Evolutionary conservation across 768 basidiomycete species (phyloP), one percentile per base, ranked within the genome.

Genomic region (Royoungia palumana): DNA sequence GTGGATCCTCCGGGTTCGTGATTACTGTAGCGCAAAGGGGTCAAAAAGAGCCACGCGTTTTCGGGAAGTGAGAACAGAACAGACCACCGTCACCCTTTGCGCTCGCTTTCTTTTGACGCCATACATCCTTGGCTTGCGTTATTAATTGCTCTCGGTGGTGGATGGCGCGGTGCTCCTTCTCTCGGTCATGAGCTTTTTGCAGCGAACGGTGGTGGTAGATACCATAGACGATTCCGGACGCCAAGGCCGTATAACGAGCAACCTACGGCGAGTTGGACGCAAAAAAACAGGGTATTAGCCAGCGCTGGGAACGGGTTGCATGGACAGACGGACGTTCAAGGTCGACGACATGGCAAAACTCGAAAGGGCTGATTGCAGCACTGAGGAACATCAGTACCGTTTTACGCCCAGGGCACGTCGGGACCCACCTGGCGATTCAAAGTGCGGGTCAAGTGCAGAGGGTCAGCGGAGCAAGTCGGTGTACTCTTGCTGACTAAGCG

Each of bases 1-100:
- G 83, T 45, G 95, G 92, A 71, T 97, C 85, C 60, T 97, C 95
- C 35, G 94, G 90, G 76, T 99, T 83, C 56, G 92, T 87, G 56
- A 96, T 75, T 57, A 95, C 94, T 94, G 70, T 9, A 41, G 40
- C 41, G 30, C 47, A 43, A 36, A 20, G n/a, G 50, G 19, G 47
- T 58, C 43, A 63, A 19, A 50, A 24, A 16, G 34, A 16, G 37
- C n/a, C n/a, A n/a, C n/a, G n/a, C n/a, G n/a, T n/a, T n/a, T n/a
- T n/a, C 39, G 25, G 24, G 13, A 28, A 47, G 37, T 50, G 34
- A 52, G 51, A 41, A 17, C 43, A 43, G 19, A 22, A 76, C 82
- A 75, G 67, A 89, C 87, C 69, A 63, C 75, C 76, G 49, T 71
- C 71, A 34, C 69, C 73, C 60, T 80, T 81, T 21, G 61, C 54